Percentiles rank a stretch among this genome's conserved stretches.
phyloP scores from a whole-genome alignment of 2,329 filamentous ascomycete genomes.

The Colletotrichum tamarilloi region DNA sequence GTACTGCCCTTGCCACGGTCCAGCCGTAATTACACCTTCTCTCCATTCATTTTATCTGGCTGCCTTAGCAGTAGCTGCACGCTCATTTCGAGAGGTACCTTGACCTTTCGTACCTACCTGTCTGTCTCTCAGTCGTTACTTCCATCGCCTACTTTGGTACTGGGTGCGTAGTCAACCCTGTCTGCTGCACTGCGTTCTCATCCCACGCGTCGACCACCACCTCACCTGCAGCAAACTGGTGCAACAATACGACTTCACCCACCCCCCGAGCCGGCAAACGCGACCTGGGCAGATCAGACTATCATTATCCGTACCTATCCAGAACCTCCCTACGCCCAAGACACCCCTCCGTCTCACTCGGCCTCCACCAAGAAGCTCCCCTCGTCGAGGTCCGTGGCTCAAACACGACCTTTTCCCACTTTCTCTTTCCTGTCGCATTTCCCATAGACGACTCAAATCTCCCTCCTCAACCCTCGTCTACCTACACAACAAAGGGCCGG shows the following conservation, averaged over 20 bases:
- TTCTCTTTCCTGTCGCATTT: slow-evolving; percentile 4
- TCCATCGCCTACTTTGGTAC: neutral
- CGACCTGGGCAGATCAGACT: neutral
- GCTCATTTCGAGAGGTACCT: neutral
- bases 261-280: slow-evolving; percentile 13
- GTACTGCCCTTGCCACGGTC: slow-evolving; percentile 2
- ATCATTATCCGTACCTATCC: neutral
- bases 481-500: neutral
- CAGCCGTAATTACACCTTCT: slow-evolving; percentile 6
- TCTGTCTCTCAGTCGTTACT: neutral
- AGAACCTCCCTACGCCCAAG: neutral
- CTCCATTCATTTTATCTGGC: neutral
- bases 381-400: slow-evolving; percentile 1
- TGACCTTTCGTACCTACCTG: neutral
- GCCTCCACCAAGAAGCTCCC: neutral
- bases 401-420: slow-evolving; percentile 9
- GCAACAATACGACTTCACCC: neutral
- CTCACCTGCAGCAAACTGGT: slow-evolving; percentile 2
- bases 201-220: slow-evolving; percentile 17
- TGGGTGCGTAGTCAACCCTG: neutral
- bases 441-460: slow-evolving; percentile 13
- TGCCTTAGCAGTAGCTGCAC: neutral
- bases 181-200: slow-evolving; percentile 3
- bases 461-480: slow-evolving; percentile 22
- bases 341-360: neutral